Percentiles rank a stretch among this genome's conserved stretches.
Conservation (phyloP, 2,329 filamentous ascomycete genomes). For the Diaporthe longicolla region DNA sequence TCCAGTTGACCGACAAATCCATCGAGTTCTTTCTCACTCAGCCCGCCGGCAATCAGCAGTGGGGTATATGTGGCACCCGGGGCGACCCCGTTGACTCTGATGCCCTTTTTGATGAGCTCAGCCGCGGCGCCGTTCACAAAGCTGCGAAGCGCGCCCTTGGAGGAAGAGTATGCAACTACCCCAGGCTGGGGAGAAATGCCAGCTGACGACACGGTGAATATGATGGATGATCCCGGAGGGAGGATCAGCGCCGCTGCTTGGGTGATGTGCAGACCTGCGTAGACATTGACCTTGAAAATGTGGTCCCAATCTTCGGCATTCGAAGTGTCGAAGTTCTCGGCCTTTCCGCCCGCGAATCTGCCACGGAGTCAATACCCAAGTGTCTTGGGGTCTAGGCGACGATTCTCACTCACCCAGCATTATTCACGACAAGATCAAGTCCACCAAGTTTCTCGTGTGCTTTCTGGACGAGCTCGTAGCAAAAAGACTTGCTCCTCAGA, state of each 20-base stretch:
- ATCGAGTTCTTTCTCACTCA: neutral
- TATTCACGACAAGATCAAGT: too few species aligned
- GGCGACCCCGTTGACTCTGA: conserved; percentile 5
- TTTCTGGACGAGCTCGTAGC: too few species aligned
- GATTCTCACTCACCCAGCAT: too few species aligned
- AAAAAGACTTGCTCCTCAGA: too few species aligned
- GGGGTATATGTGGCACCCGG: neutral
- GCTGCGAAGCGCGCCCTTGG: conserved; percentile 9
- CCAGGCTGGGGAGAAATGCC: neutral
- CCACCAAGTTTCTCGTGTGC: too few species aligned
- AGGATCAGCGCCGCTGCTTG: conserved; percentile 6
- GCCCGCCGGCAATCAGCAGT: neutral
- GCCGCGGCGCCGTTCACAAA: neutral
- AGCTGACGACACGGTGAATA: conserved; percentile 2
- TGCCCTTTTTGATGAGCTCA: neutral
- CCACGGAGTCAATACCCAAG: too few species aligned
- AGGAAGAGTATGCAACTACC: neutral
- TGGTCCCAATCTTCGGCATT: neutral
- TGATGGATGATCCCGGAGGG: conserved; percentile 10
- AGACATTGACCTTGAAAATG: conserved; percentile 15
- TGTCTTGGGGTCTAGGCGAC: too few species aligned
- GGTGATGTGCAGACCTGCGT: conserved; percentile 16
- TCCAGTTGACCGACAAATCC: neutral
- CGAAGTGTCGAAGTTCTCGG: too few species aligned
- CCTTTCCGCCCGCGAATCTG: too few species aligned